These are phyloP conservation scores for Vigna hirtella DNA, from an alignment of 306 rosid genomes.

Conservation along the genomic window DNA sequence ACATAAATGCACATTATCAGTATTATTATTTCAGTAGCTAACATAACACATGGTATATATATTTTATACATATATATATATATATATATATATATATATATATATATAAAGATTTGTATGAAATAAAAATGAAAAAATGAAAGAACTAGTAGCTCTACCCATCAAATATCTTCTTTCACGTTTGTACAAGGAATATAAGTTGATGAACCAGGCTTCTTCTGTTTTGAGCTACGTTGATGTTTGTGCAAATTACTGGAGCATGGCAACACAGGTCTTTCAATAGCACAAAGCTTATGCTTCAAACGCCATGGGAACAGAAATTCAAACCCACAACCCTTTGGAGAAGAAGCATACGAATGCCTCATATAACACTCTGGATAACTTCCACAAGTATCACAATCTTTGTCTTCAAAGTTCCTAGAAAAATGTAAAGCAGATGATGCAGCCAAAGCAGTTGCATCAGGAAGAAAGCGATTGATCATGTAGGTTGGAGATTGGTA, in stretches of 20 bases:
- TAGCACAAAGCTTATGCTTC: constrained; percentile 76
- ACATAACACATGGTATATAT: not conserved
- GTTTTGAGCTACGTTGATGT: constrained; percentile 46
- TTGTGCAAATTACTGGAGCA: constrained; percentile 49
- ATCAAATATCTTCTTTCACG: constrained; percentile 39
- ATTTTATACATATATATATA: not conserved
- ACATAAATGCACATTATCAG: not conserved
- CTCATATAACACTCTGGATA: constrained; percentile 44
- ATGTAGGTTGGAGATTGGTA: constrained; percentile 69
- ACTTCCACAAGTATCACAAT: constrained; percentile 36
- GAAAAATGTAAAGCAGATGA: constrained; percentile 56
- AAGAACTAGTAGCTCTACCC: constrained; percentile 27
- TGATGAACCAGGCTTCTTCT: constrained; percentile 49
- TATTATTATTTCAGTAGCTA: not conserved
- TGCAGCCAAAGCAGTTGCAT: constrained; percentile 80
- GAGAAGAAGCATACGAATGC: constrained; percentile 55
- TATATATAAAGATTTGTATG: not conserved
- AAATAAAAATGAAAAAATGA: constrained; percentile 38
- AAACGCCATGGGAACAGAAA: constrained; percentile 69
- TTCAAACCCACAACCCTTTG: constrained; percentile 75
- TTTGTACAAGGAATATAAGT: constrained; percentile 47
- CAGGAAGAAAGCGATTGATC: constrained; percentile 87
- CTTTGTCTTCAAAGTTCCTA: constrained; percentile 33
- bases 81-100: not conserved
- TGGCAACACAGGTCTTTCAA: constrained; percentile 63